phyloP scores from a whole-genome alignment of 805 yeast species.

The Candida peoriensis region DNA sequence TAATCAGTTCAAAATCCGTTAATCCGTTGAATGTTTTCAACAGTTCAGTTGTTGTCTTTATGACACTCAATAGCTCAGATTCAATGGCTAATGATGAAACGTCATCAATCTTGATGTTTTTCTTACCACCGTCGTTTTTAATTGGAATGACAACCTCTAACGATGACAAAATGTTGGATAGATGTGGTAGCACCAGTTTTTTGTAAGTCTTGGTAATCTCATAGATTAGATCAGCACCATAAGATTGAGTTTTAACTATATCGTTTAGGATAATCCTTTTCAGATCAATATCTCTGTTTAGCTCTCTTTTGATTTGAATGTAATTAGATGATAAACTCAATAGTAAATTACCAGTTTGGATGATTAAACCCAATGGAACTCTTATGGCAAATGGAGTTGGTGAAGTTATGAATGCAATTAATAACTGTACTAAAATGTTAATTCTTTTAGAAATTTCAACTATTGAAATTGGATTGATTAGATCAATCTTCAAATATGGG shows the following conservation, averaged over 20 bases:
- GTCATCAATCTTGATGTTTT: constrained; percentile 34
- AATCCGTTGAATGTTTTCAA: constrained; percentile 32
- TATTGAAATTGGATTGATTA: constrained; percentile 48
- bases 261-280: constrained; percentile 40
- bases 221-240: constrained; percentile 40
- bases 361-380: constrained; percentile 58
- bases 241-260: constrained; percentile 38
- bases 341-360: constrained; percentile 48
- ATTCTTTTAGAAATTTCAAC: constrained; percentile 49
- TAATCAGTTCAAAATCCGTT: constrained; percentile 46
- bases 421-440: constrained; percentile 37
- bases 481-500: constrained; percentile 51
- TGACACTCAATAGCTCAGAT: constrained; percentile 28
- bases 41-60: constrained; percentile 24
- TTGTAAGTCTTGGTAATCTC: constrained; percentile 24
- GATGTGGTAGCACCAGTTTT: constrained; percentile 39
- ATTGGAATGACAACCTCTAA: constrained; percentile 60
- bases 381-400: constrained; percentile 52
- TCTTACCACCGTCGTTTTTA: constrained; percentile 32
- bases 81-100: constrained; percentile 27
- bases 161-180: constrained; percentile 43
- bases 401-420: constrained; percentile 41
- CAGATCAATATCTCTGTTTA: constrained; percentile 48
- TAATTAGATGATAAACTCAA: constrained; percentile 51
- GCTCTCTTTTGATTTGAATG: constrained; percentile 49